A percentile compares a stretch with the other conserved stretches of the same genome.
Conservation (phyloP, 1,139 yeast genomes). For the Saccharomyces hybrid region DNA sequence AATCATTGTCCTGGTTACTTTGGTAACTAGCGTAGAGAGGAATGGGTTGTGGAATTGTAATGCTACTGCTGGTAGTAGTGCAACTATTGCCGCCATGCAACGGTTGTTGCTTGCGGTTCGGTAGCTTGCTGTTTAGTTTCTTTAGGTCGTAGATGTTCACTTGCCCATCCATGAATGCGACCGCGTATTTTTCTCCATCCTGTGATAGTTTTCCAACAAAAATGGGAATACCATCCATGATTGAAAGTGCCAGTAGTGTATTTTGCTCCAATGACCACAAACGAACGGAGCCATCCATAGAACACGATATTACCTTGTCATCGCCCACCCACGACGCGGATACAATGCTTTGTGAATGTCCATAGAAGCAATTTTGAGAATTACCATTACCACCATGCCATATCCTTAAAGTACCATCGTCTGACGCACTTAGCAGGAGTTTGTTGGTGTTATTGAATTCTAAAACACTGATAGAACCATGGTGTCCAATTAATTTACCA, state of each 20-base stretch:
- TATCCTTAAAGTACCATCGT: constrained; percentile 61
- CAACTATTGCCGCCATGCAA: too few species aligned
- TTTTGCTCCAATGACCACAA: constrained; percentile 57
- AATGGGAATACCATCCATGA: constrained; percentile 45
- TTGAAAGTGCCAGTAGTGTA: constrained; percentile 34
- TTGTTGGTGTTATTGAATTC: constrained; percentile 46
- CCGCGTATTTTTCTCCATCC: constrained; percentile 42
- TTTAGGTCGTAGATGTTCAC: constrained; percentile 36
- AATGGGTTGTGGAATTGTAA: neutral
- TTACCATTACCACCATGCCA: constrained; percentile 63
- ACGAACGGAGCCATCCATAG: constrained; percentile 65
- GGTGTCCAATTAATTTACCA: constrained; percentile 65
- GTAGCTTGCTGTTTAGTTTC: constrained; percentile 37
- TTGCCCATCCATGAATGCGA: constrained; percentile 57
- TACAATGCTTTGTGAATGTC: constrained; percentile 53
- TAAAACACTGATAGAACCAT: constrained; percentile 50
- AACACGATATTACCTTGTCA: constrained; percentile 38
- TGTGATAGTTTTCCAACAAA: constrained; percentile 49
- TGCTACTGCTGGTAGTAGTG: too few species aligned
- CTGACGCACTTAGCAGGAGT: constrained; percentile 66
- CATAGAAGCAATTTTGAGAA: constrained; percentile 37
- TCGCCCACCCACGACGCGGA: constrained; percentile 46
- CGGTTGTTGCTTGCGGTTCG: neutral
- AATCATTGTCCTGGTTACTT: constrained; percentile 7
- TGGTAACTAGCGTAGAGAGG: neutral